Percentiles rank a stretch among this genome's conserved stretches.
Evolutionary conservation across 352 stramenopile genomes (phyloP).

Genomic region (Globisporangium spinosum): DNA sequence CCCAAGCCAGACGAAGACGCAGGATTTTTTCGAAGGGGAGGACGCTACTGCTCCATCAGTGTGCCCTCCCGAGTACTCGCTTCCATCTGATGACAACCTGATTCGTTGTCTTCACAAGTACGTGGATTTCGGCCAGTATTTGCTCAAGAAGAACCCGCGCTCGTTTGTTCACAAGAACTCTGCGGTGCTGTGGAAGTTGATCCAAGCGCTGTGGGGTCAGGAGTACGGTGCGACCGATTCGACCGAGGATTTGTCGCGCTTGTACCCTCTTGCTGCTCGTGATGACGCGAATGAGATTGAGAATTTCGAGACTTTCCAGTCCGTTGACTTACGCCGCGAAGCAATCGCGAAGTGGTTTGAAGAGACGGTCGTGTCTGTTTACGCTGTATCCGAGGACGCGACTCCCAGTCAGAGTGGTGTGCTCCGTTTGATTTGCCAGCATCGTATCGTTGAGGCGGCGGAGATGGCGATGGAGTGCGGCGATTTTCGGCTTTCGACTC

Average conservation of each 20-base stretch:
- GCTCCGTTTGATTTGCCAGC: conserved; percentile 45
- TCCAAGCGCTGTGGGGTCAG: conserved; percentile 75
- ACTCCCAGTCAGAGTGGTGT: conserved; percentile 29
- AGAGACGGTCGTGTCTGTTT: conserved; percentile 28
- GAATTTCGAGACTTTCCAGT: conserved; percentile 62
- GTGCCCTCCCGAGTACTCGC: conserved; percentile 35
- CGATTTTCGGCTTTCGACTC: conserved; percentile 59
- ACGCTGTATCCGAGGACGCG: conserved; percentile 9
- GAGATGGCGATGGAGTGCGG: conserved; percentile 57
- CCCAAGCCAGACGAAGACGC: neutral
- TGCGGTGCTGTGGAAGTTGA: conserved; percentile 61
- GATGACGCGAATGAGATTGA: conserved; percentile 62
- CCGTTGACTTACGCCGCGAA: conserved; percentile 63
- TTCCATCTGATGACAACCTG: conserved; percentile 46
- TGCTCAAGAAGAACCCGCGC: conserved; percentile 20
- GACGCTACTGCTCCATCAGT: conserved; percentile 17
- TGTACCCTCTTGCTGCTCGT: conserved; percentile 47
- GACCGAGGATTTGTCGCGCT: conserved; percentile 19
- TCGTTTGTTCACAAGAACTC: conserved; percentile 19
- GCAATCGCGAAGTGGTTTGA: conserved; percentile 80
- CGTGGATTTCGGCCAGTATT: conserved; percentile 37
- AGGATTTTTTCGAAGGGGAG: conserved; percentile 28
- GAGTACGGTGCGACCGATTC: conserved; percentile 44
- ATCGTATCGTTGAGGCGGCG: conserved; percentile 53
- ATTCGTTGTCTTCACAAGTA: conserved; percentile 65